These are phyloP conservation scores for Nidula microcarpa DNA, from an alignment of 768 basidiomycete species.

Conservation along the genomic window DNA sequence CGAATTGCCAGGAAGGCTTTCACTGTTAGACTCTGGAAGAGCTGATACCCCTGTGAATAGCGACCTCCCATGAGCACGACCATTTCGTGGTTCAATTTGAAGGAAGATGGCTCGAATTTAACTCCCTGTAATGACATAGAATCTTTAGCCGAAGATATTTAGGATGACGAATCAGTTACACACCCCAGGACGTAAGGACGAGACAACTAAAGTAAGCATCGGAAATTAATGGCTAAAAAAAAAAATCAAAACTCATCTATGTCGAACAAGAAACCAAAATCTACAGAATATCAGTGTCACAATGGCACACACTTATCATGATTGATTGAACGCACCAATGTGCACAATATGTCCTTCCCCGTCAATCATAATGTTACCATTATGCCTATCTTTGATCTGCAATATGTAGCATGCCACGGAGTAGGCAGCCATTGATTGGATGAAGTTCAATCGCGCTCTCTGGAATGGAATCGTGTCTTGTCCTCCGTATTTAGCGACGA, in stretches of 20 bases:
- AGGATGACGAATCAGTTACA: slow-evolving; percentile 10
- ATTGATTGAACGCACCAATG: slow-evolving; percentile 57
- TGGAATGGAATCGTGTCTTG: slow-evolving; percentile 90
- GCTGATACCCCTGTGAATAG: slow-evolving; percentile 89
- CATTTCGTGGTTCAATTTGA: slow-evolving; percentile 99
- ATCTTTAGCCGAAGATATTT: slow-evolving; percentile 1
- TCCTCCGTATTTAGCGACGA: slow-evolving; percentile 89
- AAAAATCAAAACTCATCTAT: slow-evolving; percentile 76
- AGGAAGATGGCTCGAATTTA: slow-evolving; percentile 97
- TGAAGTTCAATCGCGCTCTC: slow-evolving; percentile 89
- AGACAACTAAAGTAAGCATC: slow-evolving; percentile 21
- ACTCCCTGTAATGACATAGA: slow-evolving; percentile 60
- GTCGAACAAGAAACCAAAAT: slow-evolving; percentile 95
- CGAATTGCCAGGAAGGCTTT: slow-evolving; percentile 97
- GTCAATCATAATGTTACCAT: slow-evolving; percentile 99
- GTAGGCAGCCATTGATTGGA: slow-evolving; percentile 99
- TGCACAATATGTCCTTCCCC: slow-evolving; percentile 96
- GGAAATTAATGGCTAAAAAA: slow-evolving; percentile 1
- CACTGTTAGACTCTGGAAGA: slow-evolving; percentile 91
- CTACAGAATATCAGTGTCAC: slow-evolving; percentile 32
- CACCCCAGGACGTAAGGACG: slow-evolving; percentile 66
- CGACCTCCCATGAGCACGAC: slow-evolving; percentile 95
- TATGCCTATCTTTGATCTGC: slow-evolving; percentile 98
- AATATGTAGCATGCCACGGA: slow-evolving; percentile 97
- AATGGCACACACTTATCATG: not conserved